Evolutionary conservation across 306 rosid genomes (phyloP), one percentile per base, ranked within the genome.

Genomic region (Mimosa pudica): DNA sequence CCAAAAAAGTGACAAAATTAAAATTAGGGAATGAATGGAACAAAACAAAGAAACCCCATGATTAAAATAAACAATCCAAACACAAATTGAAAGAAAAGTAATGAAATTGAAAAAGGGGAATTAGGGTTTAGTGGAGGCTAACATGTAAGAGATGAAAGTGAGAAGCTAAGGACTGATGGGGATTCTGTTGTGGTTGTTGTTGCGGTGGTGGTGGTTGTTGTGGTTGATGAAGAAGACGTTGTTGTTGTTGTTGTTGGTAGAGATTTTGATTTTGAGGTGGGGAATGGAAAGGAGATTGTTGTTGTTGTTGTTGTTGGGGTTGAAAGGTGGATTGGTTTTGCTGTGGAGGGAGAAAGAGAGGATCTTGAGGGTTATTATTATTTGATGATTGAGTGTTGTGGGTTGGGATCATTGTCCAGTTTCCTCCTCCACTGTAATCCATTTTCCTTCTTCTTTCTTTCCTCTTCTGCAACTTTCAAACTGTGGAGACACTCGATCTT

Each of bases 121-220:
- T 3, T 71, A 72, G 85, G 89, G 87, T 33, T 33, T 74, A 24
- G 57, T 0, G 32, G 54, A 32, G n/a, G 63, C 76, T 42, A 73
- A 87, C 94, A 57, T 82, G 89, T 77, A 90, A 79, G 77, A 95
- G 92, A 81, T 91, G 92, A 80, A 89, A 95, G 82, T 95, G 98
- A 49, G 96, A 95, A 65, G 97, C 95, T 33, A 95, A 88, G 2
- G 98, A 95, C 82, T 91, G 98, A 71, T 94, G 96, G 33, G 90
- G 91, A 64, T 84, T 94, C 58, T 89, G 94, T 4, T 84, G 93
- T 4, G 61, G 84, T 0, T 84, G 89, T 0, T 33, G 86, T 0
- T 69, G 81, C 0, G 62, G 87, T 2, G 79, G 90, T 4, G 73
- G 93, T 3, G 20, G 52, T 10, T 24, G 72, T 24, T 42, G 72